Evolutionary conservation across 2,329 filamentous ascomycete genomes (phyloP), one percentile per base, ranked within the genome.

Genomic region (Madurella fahalii): DNA sequence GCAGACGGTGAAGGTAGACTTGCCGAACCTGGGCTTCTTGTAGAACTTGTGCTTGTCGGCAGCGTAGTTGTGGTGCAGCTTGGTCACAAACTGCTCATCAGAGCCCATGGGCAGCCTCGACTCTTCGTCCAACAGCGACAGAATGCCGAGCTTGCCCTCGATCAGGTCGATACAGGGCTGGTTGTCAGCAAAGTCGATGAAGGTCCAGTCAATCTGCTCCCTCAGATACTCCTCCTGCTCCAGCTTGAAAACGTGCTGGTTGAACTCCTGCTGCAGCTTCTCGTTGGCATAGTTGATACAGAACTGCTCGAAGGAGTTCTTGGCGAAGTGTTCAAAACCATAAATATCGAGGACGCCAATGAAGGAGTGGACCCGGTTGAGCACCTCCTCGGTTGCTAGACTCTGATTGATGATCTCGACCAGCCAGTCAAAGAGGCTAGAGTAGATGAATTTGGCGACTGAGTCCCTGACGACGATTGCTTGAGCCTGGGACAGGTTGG

Each of bases 261-360:
- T 99, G 79, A 99, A 99, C 71, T 97, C 93, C 71, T 99, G 94
- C 70, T 99, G 94, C 52, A 99, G 78, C 74, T 99, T 99, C 74
- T 99, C 94, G 72, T 99, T 99, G 73, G 94, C 94, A 68, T 99
- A 99, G 74, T 99, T 99, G 82, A 99, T 99, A 75, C 94, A 99
- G 74, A 99, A 99, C 71, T 99, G 94, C 71, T 99, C 94, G 66
- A 99, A 99, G 0, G 94, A 99, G 76, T 99, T 99, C 79, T 96
- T 97, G 59, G 94, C 93, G 68, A 99, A 99, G 74, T 97, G 94
- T 72, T 99, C 94, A 68, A 99, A 99, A 60, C 93, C 93, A 72
- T 97, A 97, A 64, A 99, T 99, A 89, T 99, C 94, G 61, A 99
- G 82, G 46, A 99, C 94, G 71, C 94, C 94, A 65, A 99, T 99